Conservation (phyloP, 2,329 filamentous ascomycete genomes). For the Hypoxylon sp. region DNA sequence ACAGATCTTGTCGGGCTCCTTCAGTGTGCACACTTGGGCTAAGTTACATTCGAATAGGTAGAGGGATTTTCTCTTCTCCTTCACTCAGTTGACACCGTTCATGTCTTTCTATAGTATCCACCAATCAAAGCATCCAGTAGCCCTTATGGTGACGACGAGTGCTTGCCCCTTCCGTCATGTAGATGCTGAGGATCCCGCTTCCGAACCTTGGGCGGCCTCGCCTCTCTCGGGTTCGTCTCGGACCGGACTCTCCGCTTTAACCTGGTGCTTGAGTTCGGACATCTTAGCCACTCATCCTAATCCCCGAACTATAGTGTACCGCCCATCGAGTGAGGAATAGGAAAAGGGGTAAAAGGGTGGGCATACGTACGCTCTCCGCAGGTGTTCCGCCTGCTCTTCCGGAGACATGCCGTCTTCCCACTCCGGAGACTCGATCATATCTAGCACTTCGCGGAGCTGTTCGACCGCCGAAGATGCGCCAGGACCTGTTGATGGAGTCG, state of each 20-base stretch:
- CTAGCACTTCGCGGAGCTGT: conserved; percentile 24
- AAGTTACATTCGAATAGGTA: not conserved
- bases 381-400: conserved; percentile 35
- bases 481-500: not conserved
- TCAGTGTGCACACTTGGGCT: not conserved
- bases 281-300: no score
- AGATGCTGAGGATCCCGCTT: conserved; percentile 22
- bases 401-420: conserved; percentile 29
- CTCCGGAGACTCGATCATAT: conserved; percentile 22
- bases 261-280: conserved; percentile 34
- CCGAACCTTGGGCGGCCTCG: conserved; percentile 30
- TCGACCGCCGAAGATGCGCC: conserved; percentile 21
- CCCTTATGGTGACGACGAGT: conserved; percentile 8
- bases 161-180: conserved; percentile 11
- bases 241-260: conserved; percentile 43
- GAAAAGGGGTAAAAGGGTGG: not conserved
- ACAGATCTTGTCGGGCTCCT: not conserved
- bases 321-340: no score
- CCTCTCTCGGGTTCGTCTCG: conserved; percentile 39
- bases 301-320: no score
- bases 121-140: not conserved
- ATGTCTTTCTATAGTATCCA: not conserved
- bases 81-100: not conserved
- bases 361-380: conserved; percentile 39
- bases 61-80: not conserved